Base-by-base conservation (phyloP, 2,329 filamentous ascomycete species). In the Teratosphaeria zuluensis region DNA sequence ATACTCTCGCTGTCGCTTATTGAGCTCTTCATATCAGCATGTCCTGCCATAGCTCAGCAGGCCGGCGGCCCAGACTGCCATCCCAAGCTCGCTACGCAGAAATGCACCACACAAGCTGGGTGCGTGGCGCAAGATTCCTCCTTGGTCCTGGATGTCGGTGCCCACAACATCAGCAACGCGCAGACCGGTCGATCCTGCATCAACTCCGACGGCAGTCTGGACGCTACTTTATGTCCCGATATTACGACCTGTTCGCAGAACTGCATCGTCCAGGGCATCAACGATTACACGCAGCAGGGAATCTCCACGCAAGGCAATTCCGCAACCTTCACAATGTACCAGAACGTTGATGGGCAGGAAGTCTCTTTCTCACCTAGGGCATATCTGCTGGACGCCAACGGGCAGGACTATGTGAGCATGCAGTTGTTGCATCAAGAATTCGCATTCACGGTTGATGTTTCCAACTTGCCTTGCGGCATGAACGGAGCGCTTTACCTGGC, bases 401-500 rank as follows among this genome's bases (percentile, higher is more conserved):
- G 84, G 51, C 77, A 77, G 65, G 81, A 80, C 61, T 89, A 89
- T 72, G 76, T 87, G 74, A 79, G 81, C 69, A 85, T 88, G 74
- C 79, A 82, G 60, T 77, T 88, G 59, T 77, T 84, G 56, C 84
- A 83, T 73, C 80, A 85, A 68, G 86, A 89, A 72, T 85, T 89
- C 74, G 85, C 84, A 57, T 88, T 89, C 62, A 85, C 88, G 58
- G 85, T 88, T 24, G 86, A 90, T 69, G 81, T 87, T 52, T 88
- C 85, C 42, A 80, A 81, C 66, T 76, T 88, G 28, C 81, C 82
- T 60, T 90, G 87, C 68, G 87, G 87, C 61, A 75, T 89, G 78
- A 80, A 90, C 73, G 86, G 86, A 57, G 86, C 86, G 53, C 75
- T 89, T 53, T 89, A 89, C 75, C 78, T 87, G 51, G 76, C 81